phyloP scores from a whole-genome alignment of 352 stramenopile genomes.

The Globisporangium spinosum region DNA sequence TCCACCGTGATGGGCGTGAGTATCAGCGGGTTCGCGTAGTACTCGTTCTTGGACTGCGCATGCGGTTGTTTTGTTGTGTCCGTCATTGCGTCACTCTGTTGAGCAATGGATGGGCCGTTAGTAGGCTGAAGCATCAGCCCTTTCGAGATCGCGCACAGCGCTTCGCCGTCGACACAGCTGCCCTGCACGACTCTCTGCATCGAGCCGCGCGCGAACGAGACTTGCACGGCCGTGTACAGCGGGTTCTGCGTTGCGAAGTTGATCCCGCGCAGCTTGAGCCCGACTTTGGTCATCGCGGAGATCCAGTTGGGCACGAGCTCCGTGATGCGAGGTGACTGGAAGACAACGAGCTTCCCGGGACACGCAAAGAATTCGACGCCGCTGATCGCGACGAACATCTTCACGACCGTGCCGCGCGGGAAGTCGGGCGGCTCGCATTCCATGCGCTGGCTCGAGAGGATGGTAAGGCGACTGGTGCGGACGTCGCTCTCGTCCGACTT shows the following conservation, averaged over 20 bases:
- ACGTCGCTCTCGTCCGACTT: slow-evolving; percentile 30
- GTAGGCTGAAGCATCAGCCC: slow-evolving; percentile 22
- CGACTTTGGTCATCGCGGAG: slow-evolving; percentile 25
- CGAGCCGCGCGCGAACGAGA: slow-evolving; percentile 37
- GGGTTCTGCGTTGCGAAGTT: slow-evolving; percentile 45
- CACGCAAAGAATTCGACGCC: slow-evolving; percentile 58
- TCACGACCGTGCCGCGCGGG: slow-evolving; percentile 41
- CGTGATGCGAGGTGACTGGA: slow-evolving; percentile 52
- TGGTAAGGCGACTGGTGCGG: slow-evolving; percentile 27
- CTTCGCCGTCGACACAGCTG: slow-evolving; percentile 33
- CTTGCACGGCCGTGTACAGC: slow-evolving; percentile 24
- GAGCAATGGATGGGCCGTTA: background rate
- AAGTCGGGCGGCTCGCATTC: slow-evolving; percentile 63
- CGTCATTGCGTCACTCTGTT: slow-evolving; percentile 4
- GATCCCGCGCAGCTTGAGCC: slow-evolving; percentile 44
- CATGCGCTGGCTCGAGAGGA: slow-evolving; percentile 47
- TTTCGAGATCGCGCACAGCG: slow-evolving; percentile 32
- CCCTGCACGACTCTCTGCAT: slow-evolving; percentile 24
- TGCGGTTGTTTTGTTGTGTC: background rate
- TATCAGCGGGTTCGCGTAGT: slow-evolving; percentile 2
- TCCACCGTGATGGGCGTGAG: slow-evolving; percentile 45
- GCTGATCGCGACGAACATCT: slow-evolving; percentile 56
- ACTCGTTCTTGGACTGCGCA: background rate
- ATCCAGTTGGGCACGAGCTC: slow-evolving; percentile 59
- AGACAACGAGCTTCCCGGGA: slow-evolving; percentile 45